Evolutionary conservation across 148 eudicot species (phyloP), one percentile per base, ranked within the genome.

Genomic region (Drosera capensis): DNA sequence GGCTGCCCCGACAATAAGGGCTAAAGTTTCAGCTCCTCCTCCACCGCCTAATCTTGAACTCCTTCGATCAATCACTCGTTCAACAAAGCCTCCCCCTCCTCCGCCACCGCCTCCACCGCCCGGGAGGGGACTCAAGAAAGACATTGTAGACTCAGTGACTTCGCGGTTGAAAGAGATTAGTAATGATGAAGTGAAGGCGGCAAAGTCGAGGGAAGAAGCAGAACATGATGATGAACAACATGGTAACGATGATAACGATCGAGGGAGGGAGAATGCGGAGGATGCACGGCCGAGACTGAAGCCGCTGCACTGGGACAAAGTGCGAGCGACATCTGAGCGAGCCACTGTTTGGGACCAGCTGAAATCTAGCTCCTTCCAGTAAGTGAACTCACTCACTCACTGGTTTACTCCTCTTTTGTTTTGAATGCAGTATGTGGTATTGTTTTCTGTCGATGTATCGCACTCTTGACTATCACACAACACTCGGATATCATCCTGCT

Each of bases 231-330:
- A 50, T 1, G 11, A 34, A 34, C 14, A 34, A 7, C n/a, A n/a
- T n/a, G n/a, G n/a, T n/a, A n/a, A n/a, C n/a, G 12, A 29, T 29
- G 12, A 12, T 29, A 29, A 40, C 48, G 66, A 46, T 20, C 23
- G 46, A 20, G 60, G 57, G 1, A 49, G 31, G 25, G 50, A 59
- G 14, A 77, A 67, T 48, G 68, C 55, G 34, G 51, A 24, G 40
- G 95, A 65, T 25, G 82, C 67, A 35, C 23, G 68, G 68, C 78
- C 90, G 0, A 87, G 73, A 59, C 59, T 87, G 70, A 87, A 87
- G 63, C 74, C 90, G 1, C 62, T 87, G 67, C 88, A 82, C 43
- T 87, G 96, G 96, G 94, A 87, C 51, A 83, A 83, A 55, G 85
- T 87, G 19, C 70, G 86, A 35, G 83, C 90, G 0, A 74, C 73